A percentile compares a stretch with the other conserved stretches of the same genome.
These are phyloP conservation scores for Filobasidium floriforme DNA, from an alignment of 768 basidiomycete species.

Conservation along the genomic window DNA sequence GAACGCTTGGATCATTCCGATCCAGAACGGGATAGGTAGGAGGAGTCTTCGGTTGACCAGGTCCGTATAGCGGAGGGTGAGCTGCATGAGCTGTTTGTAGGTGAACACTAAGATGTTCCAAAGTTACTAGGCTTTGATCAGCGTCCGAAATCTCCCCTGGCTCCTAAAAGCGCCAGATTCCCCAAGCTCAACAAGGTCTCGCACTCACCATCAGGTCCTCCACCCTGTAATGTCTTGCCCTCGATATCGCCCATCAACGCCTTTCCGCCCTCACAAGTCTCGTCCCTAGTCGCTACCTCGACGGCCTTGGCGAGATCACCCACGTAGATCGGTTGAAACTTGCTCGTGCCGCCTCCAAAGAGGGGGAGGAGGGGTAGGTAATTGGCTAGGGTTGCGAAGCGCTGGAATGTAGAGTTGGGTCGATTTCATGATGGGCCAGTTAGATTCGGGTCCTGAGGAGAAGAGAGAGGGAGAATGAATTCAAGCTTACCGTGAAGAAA, in stretches of 20 bases:
- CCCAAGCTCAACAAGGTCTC: no score
- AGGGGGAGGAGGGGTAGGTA: constrained; percentile 67
- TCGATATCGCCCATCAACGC: constrained; percentile 44
- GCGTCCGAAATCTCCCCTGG: constrained; percentile 23
- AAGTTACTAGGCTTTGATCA: neutral
- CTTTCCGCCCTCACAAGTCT: constrained; percentile 30
- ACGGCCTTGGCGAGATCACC: constrained; percentile 60
- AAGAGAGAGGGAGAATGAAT: neutral
- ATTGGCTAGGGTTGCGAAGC: constrained; percentile 57
- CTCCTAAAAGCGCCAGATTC: no score
- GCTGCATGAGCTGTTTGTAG: constrained; percentile 60
- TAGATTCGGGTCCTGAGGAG: neutral
- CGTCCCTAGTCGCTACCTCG: constrained; percentile 54
- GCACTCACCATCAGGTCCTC: constrained; percentile 53
- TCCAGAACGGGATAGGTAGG: constrained; percentile 57
- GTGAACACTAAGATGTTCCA: constrained; percentile 53
- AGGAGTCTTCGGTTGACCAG: constrained; percentile 52
- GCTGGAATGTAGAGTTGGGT: constrained; percentile 44
- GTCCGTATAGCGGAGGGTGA: constrained; percentile 54
- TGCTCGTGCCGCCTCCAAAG: constrained; percentile 60
- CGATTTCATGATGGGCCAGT: no score
- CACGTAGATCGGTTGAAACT: constrained; percentile 67
- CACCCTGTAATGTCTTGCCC: constrained; percentile 51
- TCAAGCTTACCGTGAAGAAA: constrained; percentile 59
- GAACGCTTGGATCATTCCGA: constrained; percentile 61